phyloP scores from a whole-genome alignment of 495 filamentous ascomycete species.

The Hyaloscypha hepaticicola region DNA sequence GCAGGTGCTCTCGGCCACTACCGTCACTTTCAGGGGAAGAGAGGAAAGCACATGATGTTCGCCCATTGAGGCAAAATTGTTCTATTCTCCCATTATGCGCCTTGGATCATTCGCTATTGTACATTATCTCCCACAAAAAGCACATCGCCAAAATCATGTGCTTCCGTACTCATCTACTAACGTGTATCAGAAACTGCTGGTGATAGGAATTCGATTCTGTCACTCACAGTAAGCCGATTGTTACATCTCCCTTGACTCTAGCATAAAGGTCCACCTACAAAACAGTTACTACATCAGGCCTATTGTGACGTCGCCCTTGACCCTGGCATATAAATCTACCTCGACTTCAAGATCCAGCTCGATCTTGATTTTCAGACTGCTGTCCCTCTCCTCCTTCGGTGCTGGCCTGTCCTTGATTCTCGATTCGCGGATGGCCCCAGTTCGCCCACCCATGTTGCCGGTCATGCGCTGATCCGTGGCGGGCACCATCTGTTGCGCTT shows the following conservation, averaged over 20 bases:
- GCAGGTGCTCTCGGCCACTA: background rate
- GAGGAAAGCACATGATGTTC: background rate
- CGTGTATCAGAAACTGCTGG: conserved; percentile 12
- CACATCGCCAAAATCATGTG: background rate
- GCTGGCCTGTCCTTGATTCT: conserved; percentile 32
- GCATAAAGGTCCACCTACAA: conserved; percentile 33
- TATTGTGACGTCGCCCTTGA: conserved; percentile 34
- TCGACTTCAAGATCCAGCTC: conserved; percentile 35
- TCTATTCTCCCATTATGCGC: background rate
- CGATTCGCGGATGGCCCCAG: conserved; percentile 31
- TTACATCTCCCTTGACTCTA: conserved; percentile 32
- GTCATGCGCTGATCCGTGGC: conserved; percentile 23
- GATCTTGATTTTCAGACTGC: conserved; percentile 34
- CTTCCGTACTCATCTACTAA: conserved; percentile 6
- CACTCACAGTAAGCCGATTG: conserved; percentile 30
- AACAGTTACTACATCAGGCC: conserved; percentile 31
- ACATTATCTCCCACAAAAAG: background rate
- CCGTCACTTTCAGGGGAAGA: background rate
- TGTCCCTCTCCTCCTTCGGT: conserved; percentile 25
- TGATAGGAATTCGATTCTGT: background rate
- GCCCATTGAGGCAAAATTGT: background rate
- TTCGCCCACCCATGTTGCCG: conserved; percentile 28
- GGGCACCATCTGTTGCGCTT: conserved; percentile 14
- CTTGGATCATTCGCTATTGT: background rate
- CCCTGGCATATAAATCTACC: conserved; percentile 33